Percentiles rank a stretch among this genome's conserved stretches.
Evolutionary conservation across 2,329 filamentous ascomycete genomes (phyloP).

Genomic region (Aureobasidium sp.): DNA sequence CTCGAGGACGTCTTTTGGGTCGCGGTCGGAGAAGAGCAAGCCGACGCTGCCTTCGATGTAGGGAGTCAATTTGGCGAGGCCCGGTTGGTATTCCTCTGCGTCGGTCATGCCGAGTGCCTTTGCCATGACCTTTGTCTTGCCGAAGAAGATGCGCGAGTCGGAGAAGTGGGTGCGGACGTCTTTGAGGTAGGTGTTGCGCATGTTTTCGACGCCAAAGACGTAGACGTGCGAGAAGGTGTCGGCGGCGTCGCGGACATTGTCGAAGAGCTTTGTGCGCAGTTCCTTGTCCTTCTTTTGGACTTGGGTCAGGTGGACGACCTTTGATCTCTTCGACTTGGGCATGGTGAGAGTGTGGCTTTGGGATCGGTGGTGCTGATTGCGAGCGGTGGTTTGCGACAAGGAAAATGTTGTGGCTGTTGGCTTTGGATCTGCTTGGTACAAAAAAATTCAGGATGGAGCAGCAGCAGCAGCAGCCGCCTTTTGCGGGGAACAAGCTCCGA

Average conservation of each 20-base stretch:
- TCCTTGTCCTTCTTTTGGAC: constrained; percentile 93
- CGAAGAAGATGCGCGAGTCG: constrained; percentile 92
- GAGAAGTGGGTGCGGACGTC: constrained; percentile 76
- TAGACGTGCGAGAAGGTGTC: constrained; percentile 86
- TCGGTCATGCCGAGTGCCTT: constrained; percentile 77
- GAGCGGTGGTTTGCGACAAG: neutral
- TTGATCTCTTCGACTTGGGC: constrained; percentile 94
- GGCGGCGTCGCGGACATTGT: constrained; percentile 77
- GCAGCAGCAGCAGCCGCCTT: neutral
- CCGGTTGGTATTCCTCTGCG: constrained; percentile 67
- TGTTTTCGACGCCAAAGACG: constrained; percentile 91
- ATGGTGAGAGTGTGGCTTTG: constrained; percentile 47
- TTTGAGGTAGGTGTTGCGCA: constrained; percentile 96
- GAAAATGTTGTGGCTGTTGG: neutral
- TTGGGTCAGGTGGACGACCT: constrained; percentile 82
- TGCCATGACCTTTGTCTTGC: constrained; percentile 98
- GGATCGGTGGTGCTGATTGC: neutral
- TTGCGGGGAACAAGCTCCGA: constrained; percentile 3
- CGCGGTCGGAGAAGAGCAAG: constrained; percentile 80
- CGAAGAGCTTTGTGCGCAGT: constrained; percentile 75
- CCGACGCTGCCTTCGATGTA: constrained; percentile 79
- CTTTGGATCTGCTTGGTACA: too few relatives aligned
- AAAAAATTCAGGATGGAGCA: constrained; percentile 13
- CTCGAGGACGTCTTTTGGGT: constrained; percentile 56
- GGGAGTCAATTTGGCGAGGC: constrained; percentile 61